These are phyloP conservation scores for Clarkia xantiana DNA, from an alignment of 345 rosid genomes.

Conservation along the genomic window DNA sequence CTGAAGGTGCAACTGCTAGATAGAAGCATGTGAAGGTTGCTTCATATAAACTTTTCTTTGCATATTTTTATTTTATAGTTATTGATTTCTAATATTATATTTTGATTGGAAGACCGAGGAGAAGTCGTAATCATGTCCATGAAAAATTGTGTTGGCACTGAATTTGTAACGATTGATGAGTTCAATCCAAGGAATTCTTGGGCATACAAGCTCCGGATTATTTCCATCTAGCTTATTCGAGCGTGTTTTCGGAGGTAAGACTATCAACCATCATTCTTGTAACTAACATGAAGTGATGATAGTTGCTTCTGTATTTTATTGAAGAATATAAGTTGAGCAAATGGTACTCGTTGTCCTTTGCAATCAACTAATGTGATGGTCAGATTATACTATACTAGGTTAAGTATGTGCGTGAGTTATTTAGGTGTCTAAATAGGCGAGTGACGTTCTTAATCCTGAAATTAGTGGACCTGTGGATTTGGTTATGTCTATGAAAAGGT, in stretches of 20 bases:
- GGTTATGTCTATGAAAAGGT: constrained; percentile 93
- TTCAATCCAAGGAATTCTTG: constrained; percentile 99
- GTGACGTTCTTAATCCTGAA: constrained; percentile 92
- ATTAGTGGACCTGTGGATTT: constrained; percentile 42
- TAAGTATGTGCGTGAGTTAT: neutral
- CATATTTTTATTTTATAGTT: too few relatives aligned
- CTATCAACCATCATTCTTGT: neutral
- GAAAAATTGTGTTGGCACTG: constrained; percentile 37
- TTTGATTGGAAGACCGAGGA: constrained; percentile 24
- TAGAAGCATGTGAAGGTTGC: too few relatives aligned
- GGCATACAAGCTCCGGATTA: constrained; percentile 95
- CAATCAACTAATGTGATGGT: too few relatives aligned
- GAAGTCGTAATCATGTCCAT: constrained; percentile 31
- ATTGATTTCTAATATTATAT: too few relatives aligned
- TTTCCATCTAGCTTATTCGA: constrained; percentile 74
- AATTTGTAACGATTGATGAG: constrained; percentile 27
- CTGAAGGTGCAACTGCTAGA: too few relatives aligned
- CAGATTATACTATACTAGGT: neutral
- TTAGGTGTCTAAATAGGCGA: constrained; percentile 57
- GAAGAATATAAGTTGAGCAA: neutral
- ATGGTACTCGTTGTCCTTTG: neutral
- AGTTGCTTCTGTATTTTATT: neutral
- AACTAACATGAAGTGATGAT: neutral
- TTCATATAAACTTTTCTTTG: too few relatives aligned
- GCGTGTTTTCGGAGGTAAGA: constrained; percentile 92